Evolutionary conservation across 2,329 filamentous ascomycete genomes (phyloP).

Genomic region (Pseudopithomyces chartarum): DNA sequence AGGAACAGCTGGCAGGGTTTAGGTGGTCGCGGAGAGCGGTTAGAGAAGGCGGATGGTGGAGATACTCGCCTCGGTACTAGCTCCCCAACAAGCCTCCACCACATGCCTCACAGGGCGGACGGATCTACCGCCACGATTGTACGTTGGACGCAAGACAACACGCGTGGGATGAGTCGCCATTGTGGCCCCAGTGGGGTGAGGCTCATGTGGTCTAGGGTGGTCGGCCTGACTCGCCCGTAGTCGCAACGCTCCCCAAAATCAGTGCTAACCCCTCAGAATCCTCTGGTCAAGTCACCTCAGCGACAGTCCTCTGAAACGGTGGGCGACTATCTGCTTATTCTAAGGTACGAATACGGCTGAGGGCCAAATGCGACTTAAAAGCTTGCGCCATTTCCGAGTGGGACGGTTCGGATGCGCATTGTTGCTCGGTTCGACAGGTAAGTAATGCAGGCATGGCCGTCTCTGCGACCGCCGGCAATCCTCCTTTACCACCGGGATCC

Average conservation of each 20-base stretch:
- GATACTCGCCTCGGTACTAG: slow-evolving; percentile 27
- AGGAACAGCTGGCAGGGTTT: slow-evolving; percentile 17
- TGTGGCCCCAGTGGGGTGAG: slow-evolving; percentile 27
- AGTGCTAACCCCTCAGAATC: not conserved
- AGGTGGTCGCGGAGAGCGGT: slow-evolving; percentile 14
- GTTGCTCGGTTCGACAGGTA: not conserved
- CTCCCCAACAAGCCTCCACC: slow-evolving; percentile 20
- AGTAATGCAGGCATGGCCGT: not conserved
- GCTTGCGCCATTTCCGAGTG: slow-evolving; percentile 8
- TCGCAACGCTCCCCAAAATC: slow-evolving; percentile 3
- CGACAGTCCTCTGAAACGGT: slow-evolving; percentile 1
- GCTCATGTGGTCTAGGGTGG: slow-evolving; percentile 20
- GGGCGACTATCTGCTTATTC: slow-evolving; percentile 3
- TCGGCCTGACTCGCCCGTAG: slow-evolving; percentile 4
- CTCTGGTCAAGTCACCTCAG: slow-evolving; percentile 5
- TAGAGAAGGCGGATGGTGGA: slow-evolving; percentile 21
- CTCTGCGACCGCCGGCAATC: slow-evolving; percentile 12
- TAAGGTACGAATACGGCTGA: not conserved
- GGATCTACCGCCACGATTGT: slow-evolving; percentile 42
- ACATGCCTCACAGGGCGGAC: slow-evolving; percentile 23
- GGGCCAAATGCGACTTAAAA: slow-evolving; percentile 4
- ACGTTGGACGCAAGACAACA: slow-evolving; percentile 28
- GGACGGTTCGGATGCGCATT: slow-evolving; percentile 9
- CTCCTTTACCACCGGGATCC: slow-evolving; percentile 12
- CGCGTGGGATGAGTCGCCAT: slow-evolving; percentile 34